Percentiles rank a stretch among this genome's conserved stretches.
These are phyloP conservation scores for Chlorella vulgaris DNA, from an alignment of 139 green algal species.

Conservation along the genomic window DNA sequence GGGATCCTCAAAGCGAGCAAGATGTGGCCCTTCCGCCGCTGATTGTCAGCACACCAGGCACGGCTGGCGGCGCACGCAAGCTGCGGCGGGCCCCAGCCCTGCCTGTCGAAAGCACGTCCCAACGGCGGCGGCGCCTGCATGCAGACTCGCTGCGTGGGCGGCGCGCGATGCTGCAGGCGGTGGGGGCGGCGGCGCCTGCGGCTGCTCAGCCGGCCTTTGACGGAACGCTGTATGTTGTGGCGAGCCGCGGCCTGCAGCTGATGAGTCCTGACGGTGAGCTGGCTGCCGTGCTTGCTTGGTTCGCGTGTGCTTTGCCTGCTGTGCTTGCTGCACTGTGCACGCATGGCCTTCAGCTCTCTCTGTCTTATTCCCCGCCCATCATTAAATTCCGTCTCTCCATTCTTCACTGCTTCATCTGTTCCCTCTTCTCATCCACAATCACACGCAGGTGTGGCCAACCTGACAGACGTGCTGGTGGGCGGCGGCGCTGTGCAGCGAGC, in stretches of 20 bases:
- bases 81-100: background rate
- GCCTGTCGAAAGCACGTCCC: background rate
- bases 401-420: background rate
- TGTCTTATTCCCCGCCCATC: background rate
- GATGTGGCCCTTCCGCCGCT: too few relatives aligned
- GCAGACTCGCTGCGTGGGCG: background rate
- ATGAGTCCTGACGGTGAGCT: conserved; percentile 4
- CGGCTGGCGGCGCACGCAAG: background rate
- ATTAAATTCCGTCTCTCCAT: background rate
- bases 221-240: conserved; percentile 9
- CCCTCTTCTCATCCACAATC: background rate
- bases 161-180: conserved; percentile 19
- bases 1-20: too few relatives aligned
- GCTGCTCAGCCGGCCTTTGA: background rate
- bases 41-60: background rate
- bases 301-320: too few relatives aligned
- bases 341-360: too few relatives aligned
- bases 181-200: background rate
- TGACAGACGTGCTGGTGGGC: background rate
- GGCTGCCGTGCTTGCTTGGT: too few relatives aligned
- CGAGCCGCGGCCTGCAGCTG: conserved; percentile 8
- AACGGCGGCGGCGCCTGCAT: background rate
- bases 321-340: too few relatives aligned
- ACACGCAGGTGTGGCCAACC: background rate
- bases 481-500: conserved; percentile 21